Evolutionary conservation across 2,329 filamentous ascomycete species (phyloP), one percentile per base, ranked within the genome.

Genomic region (Metarhizium rileyi): DNA sequence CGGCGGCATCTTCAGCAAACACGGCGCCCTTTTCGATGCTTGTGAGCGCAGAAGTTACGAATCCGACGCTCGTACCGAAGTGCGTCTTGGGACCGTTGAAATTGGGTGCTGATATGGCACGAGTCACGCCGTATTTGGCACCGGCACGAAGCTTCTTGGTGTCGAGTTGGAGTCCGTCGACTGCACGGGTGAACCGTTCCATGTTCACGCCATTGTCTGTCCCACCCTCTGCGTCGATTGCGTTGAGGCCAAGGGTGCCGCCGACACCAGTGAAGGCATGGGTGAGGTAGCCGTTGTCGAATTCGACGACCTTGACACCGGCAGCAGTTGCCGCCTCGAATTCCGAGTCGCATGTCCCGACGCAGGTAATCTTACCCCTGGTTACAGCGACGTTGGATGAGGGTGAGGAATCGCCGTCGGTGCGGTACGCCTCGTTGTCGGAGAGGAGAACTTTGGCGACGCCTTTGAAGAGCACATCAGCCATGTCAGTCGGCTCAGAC

Each of bases 201-300:
- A 64, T 62, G 50, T 66, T 70, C 2, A 61, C 59, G 2, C 77
- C 77, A 52, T 80, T 78, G 53, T 78, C 76, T 0, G 74, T 77
- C 43, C 67, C 66, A 7, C 66, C 59, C 53, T 86, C 83, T 4
- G 71, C 71, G 50, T 78, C 74, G 48, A 87, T 85, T 48, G 79
- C 81, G 53, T 77, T 77, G 6, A 87, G 71, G 1, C 83, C 83
- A 0, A 87, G 65, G 1, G 68, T 68, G 4, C 79, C 77, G 1
- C 76, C 81, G 27, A 84, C 78, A 2, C 77, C 78, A 3, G 78
- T 82, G 53, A 85, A 75, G 0, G 80, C 70, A 5, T 75, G 70
- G 5, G 77, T 75, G n/a, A 86, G 58, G 57, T 84, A 72, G 1
- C 83, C 83, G 54, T 86, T 73, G 20, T 70, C 57, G 5, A 86